A percentile compares a stretch with the other conserved stretches of the same genome.
Evolutionary conservation across 2,329 filamentous ascomycete genomes (phyloP).

Genomic region (Fusarium longipes): DNA sequence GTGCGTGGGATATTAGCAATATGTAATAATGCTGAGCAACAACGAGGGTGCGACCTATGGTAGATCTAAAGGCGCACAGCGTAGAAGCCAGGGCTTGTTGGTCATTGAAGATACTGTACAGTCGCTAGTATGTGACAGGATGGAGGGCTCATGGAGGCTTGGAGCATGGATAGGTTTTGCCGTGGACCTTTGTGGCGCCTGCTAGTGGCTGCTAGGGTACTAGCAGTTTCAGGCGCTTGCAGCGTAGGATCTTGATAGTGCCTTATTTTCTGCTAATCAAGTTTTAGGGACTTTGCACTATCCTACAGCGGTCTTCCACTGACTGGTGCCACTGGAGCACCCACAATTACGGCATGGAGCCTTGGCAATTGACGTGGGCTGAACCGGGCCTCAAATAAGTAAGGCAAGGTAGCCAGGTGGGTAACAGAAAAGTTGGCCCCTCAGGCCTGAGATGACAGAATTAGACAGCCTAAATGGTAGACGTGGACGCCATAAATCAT

Average conservation of each 20-base stretch:
- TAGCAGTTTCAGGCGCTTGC: background rate
- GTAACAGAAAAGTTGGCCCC: no score
- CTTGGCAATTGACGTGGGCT: slow-evolving; percentile 41
- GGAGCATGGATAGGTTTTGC: slow-evolving; percentile 46
- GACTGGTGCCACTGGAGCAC: slow-evolving; percentile 26
- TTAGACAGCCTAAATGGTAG: no score
- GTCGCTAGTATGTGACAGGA: slow-evolving; percentile 38
- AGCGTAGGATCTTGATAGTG: background rate
- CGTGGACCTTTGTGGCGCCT: slow-evolving; percentile 39
- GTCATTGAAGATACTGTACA: slow-evolving; percentile 32
- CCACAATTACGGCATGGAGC: slow-evolving; percentile 37
- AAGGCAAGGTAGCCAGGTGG: no score
- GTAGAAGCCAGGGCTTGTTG: slow-evolving; percentile 37
- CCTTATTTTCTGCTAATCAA: slow-evolving; percentile 15
- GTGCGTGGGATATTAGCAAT: slow-evolving; percentile 31
- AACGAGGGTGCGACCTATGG: slow-evolving; percentile 24
- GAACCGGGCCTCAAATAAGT: no score
- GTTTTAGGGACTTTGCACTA: slow-evolving; percentile 10
- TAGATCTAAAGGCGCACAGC: slow-evolving; percentile 34
- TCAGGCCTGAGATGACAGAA: no score
- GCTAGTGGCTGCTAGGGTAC: background rate
- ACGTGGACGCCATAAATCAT: no score
- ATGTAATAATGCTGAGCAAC: slow-evolving; percentile 26
- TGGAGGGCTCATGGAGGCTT: slow-evolving; percentile 46
- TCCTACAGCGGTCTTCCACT: slow-evolving; percentile 30